Evolutionary conservation across 2,329 filamentous ascomycete species (phyloP), one percentile per base, ranked within the genome.

Genomic region (Cladosporium oxysporum): DNA sequence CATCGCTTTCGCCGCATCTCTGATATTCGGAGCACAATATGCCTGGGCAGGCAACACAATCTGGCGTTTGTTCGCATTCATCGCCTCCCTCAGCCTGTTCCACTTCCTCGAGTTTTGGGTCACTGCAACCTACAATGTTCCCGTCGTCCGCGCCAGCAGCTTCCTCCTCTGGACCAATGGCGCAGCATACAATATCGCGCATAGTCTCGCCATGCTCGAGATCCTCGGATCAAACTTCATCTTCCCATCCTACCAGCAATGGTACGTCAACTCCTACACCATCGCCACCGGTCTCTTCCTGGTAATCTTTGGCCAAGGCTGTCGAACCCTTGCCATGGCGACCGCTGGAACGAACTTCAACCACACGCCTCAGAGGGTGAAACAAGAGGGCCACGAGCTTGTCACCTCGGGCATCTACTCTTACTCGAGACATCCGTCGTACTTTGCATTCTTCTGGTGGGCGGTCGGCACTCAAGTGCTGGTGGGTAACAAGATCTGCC

Each of bases 381-480:
- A 83, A 68, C 90, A 88, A 73, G 84, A 88, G 4, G 87, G 87
- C 1, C 95, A 99, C 77, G 83, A 83, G 57, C 84, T 99, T n/a
- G 91, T 99, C 2, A 96, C 90, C 0, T 83, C 82, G 31, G 95
- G 95, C 0, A 81, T 98, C 37, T 99, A 98, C 77, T 81, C 82
- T 8, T 77, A 85, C 53, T 81, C 96, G 62, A 83, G 95, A 28
- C 95, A 99, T 78, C 95, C 95, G 14, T 91, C 90, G 66, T 99
- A 99, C 79, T 97, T 98, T 81, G 95, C 94, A 3, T 99, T 97
- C 82, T 99, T 97, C 79, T 98, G 93, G 88, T 99, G 94, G 94
- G 92, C 91, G 0, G 75, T 98, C n/a, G 95, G 95, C 5, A 97
- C 93, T 14, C 95, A 99, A 82, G 75, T 98, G 52, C 87, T 96